Conservation (phyloP, 1,284 basidiomycete genomes). For the Farysia itapuensis region DNA sequence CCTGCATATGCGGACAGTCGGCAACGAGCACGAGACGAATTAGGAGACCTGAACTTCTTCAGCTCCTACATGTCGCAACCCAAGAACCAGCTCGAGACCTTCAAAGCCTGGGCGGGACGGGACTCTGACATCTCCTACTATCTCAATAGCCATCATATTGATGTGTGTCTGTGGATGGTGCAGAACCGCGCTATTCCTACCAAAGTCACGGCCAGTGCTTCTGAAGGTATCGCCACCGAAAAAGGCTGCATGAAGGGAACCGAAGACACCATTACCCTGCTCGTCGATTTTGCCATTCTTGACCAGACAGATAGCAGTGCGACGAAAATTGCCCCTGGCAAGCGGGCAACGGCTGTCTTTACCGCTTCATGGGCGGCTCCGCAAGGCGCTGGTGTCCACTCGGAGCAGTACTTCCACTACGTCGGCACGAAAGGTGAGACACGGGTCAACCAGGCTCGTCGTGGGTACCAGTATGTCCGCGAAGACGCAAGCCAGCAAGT, state of each 20-base stretch:
- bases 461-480: conserved; percentile 82
- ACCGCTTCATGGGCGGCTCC: conserved; percentile 69
- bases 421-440: conserved; percentile 72
- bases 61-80: conserved; percentile 80
- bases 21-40: conserved; percentile 70
- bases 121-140: conserved; percentile 76
- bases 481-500: conserved; percentile 79
- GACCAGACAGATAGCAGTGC: conserved; percentile 69
- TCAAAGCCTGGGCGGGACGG: conserved; percentile 89
- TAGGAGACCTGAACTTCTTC: conserved; percentile 87
- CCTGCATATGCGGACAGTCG: conserved; percentile 86
- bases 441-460: conserved; percentile 85
- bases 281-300: conserved; percentile 84
- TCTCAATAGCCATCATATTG: conserved; percentile 86
- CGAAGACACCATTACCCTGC: conserved; percentile 89
- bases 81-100: conserved; percentile 88
- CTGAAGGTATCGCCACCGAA: conserved; percentile 84
- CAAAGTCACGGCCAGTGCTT: conserved; percentile 81
- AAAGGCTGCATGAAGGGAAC: conserved; percentile 81
- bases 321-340: conserved; percentile 64
- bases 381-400: conserved; percentile 67
- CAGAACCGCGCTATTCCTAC: conserved; percentile 70
- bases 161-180: conserved; percentile 72
- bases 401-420: conserved; percentile 78
- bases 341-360: conserved; percentile 76